A percentile compares a stretch with the other conserved stretches of the same genome.
Evolutionary conservation across 129 eudicot species (phyloP).

Genomic region (Kitagawia praeruptora): DNA sequence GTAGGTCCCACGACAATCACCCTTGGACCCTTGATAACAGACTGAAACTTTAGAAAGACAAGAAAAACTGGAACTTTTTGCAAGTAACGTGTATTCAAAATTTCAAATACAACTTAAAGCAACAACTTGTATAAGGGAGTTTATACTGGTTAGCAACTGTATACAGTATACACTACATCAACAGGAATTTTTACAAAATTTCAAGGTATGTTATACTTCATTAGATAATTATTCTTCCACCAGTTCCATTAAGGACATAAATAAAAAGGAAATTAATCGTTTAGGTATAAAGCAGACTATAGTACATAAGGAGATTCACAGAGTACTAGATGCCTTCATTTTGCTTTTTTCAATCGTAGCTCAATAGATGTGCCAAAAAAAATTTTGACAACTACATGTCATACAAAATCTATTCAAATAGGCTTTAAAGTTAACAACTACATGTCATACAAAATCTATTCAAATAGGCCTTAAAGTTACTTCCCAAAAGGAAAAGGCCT

Average conservation of each 20-base stretch:
- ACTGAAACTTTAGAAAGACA: background rate
- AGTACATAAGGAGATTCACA: background rate
- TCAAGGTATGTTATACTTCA: background rate
- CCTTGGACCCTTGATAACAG: constrained; percentile 63
- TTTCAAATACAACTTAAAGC: background rate
- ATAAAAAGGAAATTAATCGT: background rate
- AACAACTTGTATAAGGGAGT: background rate
- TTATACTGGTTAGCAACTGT: background rate
- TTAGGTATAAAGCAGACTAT: background rate
- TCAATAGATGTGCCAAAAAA: too few relatives aligned
- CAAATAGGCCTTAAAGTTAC: background rate
- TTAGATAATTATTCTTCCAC: background rate
- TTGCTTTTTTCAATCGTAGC: background rate
- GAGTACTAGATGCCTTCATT: background rate
- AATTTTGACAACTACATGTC: too few relatives aligned
- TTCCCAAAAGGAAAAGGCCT: background rate
- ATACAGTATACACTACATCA: background rate
- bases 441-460: background rate
- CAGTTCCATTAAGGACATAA: background rate
- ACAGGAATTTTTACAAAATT: background rate
- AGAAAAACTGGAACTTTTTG: background rate
- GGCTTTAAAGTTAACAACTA: background rate
- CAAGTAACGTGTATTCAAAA: background rate
- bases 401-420: background rate
- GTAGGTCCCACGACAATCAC: constrained; percentile 97